Percentiles rank a stretch among this genome's conserved stretches.
These are phyloP conservation scores for Remersonia thermophila DNA, from an alignment of 2,329 filamentous ascomycete species.

Conservation along the genomic window DNA sequence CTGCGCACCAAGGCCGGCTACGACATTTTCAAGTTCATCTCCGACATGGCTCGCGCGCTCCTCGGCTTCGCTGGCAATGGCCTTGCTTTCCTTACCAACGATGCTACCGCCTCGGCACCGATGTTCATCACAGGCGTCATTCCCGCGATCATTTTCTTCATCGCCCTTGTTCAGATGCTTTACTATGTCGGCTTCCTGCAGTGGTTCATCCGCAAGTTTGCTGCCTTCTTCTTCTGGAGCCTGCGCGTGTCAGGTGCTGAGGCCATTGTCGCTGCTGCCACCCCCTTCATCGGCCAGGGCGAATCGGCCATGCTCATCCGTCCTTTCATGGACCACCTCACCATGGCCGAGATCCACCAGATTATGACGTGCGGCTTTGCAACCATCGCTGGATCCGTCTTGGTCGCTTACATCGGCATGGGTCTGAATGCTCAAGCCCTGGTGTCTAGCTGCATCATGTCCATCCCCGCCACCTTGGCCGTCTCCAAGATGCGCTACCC, in stretches of 20 bases:
- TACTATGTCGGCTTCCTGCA: conserved; percentile 73
- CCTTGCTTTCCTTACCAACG: conserved; percentile 55
- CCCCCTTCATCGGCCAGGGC: conserved; percentile 87
- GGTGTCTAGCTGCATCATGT: conserved; percentile 90
- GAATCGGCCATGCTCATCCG: conserved; percentile 88
- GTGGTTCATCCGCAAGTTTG: conserved; percentile 83
- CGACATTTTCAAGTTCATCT: conserved; percentile 86
- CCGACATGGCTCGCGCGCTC: conserved; percentile 57
- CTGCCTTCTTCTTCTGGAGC: conserved; percentile 81
- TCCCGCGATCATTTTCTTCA: conserved; percentile 94
- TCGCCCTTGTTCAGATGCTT: conserved; percentile 76
- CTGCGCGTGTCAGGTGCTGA: conserved; percentile 82
- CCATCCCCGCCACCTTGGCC: conserved; percentile 79
- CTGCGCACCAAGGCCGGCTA: conserved; percentile 66
- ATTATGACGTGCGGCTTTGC: conserved; percentile 88
- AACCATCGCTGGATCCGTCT: conserved; percentile 78
- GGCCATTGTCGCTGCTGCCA: conserved; percentile 85
- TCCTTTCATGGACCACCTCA: conserved; percentile 76
- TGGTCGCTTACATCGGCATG: conserved; percentile 75
- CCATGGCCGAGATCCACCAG: conserved; percentile 79
- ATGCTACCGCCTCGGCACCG: conserved; percentile 26
- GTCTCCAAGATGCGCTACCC: conserved; percentile 84
- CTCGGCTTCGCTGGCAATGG: conserved; percentile 66
- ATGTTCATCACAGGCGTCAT: conserved; percentile 72
- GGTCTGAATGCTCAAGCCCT: conserved; percentile 76